Conservation (phyloP, 1,139 yeast genomes). For the Protomyces lactucae-debilis region DNA sequence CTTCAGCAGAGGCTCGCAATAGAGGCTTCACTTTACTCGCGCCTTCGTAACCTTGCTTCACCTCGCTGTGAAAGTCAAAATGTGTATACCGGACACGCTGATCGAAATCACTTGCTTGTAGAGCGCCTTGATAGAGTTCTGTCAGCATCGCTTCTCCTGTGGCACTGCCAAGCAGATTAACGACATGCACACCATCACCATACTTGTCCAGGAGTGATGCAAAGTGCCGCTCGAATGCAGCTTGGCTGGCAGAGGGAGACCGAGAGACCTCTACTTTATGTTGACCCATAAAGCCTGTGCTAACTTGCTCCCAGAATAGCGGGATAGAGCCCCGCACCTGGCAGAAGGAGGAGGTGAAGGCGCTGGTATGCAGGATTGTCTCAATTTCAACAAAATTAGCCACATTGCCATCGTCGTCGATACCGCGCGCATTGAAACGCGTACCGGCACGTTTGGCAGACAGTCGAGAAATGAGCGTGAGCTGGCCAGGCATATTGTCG, state of each 20-base stretch:
- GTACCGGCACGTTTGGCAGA: conserved; percentile 95
- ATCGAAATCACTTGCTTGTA: conserved; percentile 42
- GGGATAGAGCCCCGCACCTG: conserved; percentile 96
- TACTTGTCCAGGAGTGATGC: conserved; percentile 62
- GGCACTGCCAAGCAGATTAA: conserved; percentile 75
- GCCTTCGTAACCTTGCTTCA: conserved; percentile 82
- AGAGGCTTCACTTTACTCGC: conserved; percentile 67
- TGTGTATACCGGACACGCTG: conserved; percentile 52
- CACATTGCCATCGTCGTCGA: conserved; percentile 90
- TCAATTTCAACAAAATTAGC: conserved; percentile 97
- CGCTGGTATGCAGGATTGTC: conserved; percentile 57
- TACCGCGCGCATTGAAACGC: conserved; percentile 86
- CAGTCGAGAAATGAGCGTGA: conserved; percentile 84
- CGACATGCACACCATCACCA: conserved; percentile 72
- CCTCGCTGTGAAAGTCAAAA: conserved; percentile 91
- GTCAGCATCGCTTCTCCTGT: conserved; percentile 71
- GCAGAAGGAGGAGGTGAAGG: conserved; percentile 64
- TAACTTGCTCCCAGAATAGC: conserved; percentile 96
- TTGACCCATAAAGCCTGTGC: conserved; percentile 59
- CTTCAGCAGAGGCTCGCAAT: conserved; percentile 60
- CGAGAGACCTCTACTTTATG: conserved; percentile 76
- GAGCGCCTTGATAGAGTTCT: conserved; percentile 58
- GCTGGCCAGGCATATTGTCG: conserved; percentile 46
- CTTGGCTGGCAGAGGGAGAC: conserved; percentile 86
- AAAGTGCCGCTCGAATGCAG: conserved; percentile 80